phyloP scores from a whole-genome alignment of 331 rosid genomes.

The Quercus tomentella region DNA sequence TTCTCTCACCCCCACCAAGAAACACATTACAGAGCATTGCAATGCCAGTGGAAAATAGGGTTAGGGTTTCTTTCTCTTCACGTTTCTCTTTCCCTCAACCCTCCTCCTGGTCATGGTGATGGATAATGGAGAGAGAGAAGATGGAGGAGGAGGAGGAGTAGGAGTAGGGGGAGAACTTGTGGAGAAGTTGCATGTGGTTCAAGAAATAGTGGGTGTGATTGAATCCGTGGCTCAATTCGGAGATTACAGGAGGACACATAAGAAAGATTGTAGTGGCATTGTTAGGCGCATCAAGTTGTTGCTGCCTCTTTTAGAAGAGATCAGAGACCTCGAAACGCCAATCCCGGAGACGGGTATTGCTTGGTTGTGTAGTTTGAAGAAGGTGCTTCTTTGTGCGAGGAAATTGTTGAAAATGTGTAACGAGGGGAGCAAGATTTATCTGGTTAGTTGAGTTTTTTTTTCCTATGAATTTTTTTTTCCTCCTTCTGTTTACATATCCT shows the following conservation, averaged over 20 bases:
- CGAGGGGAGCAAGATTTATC: slow-evolving; percentile 75
- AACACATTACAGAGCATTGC: background rate
- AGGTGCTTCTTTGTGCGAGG: slow-evolving; percentile 36
- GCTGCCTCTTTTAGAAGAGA: slow-evolving; percentile 64
- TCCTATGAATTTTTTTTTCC: background rate
- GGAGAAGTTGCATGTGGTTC: slow-evolving; percentile 18
- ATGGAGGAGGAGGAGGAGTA: slow-evolving; percentile 2
- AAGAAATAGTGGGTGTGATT: slow-evolving; percentile 42
- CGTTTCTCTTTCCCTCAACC: slow-evolving; percentile 5
- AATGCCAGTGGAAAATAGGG: slow-evolving; percentile 25
- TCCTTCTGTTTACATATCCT: background rate
- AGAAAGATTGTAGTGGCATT: slow-evolving; percentile 53
- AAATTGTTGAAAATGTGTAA: slow-evolving; percentile 50
- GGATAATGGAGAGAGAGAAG: slow-evolving; percentile 35
- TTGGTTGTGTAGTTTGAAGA: slow-evolving; percentile 52
- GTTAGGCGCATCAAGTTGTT: slow-evolving; percentile 63
- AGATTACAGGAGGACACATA: slow-evolving; percentile 52
- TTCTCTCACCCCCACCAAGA: slow-evolving; percentile 1
- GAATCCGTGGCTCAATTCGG: slow-evolving; percentile 64
- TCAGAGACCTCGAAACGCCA: slow-evolving; percentile 39
- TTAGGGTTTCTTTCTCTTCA: slow-evolving; percentile 21
- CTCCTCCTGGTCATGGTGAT: slow-evolving; percentile 16
- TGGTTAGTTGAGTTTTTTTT: slow-evolving; percentile 29
- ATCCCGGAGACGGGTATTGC: slow-evolving; percentile 28
- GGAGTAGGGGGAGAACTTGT: slow-evolving; percentile 7